Conservation (phyloP, 176 grass and related monocot species). For the Microstegium vimineum region DNA sequence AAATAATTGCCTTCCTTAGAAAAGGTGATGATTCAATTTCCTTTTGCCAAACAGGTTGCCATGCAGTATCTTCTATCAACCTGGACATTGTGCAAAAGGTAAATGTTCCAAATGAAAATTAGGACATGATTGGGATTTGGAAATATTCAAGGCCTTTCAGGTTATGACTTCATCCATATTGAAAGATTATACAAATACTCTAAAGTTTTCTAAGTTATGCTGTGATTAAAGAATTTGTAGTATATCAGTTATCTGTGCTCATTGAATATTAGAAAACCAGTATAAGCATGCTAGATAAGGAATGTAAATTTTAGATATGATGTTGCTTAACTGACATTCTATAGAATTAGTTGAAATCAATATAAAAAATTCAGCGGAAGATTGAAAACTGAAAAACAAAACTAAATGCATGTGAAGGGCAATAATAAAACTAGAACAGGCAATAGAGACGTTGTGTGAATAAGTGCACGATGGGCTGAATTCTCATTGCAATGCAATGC, state of each 20-base stretch:
- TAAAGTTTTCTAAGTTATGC: not conserved
- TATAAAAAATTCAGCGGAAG: not conserved
- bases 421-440: constrained; percentile 6
- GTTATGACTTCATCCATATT: not conserved
- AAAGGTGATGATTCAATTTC: constrained; percentile 52
- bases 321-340: not conserved
- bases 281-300: not conserved
- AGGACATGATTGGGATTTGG: not conserved
- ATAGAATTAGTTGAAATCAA: not conserved
- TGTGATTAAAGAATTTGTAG: constrained; percentile 4
- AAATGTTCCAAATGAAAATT: constrained; percentile 22
- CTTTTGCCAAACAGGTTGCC: constrained; percentile 87
- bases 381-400: not conserved
- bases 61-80: constrained; percentile 91
- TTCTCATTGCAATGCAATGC: constrained; percentile 5
- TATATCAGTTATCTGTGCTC: not conserved
- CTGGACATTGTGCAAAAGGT: constrained; percentile 37
- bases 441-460: not conserved
- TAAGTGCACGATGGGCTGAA: not conserved
- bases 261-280: not conserved
- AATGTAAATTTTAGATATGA: not conserved
- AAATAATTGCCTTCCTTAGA: constrained; percentile 84
- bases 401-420: not conserved
- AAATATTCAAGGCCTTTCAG: constrained; percentile 15
- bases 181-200: not conserved